Evolutionary conservation across 2,329 filamentous ascomycete genomes (phyloP).

Genomic region (Ceratocystiopsis minuta): DNA sequence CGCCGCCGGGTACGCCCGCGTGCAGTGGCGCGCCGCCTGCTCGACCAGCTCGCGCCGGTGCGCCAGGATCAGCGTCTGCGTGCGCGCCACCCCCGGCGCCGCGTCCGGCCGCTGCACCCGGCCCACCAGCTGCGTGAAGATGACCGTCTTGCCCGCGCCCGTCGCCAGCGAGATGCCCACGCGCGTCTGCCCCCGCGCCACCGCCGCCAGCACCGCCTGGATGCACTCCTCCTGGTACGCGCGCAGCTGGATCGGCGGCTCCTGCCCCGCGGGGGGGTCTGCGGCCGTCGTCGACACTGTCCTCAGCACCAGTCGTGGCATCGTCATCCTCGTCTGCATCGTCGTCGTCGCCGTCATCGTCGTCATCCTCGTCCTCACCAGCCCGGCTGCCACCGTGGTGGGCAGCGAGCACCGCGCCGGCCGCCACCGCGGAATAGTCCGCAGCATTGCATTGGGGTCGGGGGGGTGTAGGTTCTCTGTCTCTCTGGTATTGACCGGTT

Average conservation of each 20-base stretch:
- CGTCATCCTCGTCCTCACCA: too few species aligned
- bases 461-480: too few species aligned
- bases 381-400: too few species aligned
- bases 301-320: conserved; percentile 1
- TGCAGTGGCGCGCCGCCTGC: conserved; percentile 78
- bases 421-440: too few species aligned
- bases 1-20: conserved; percentile 60
- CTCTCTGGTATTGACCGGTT: too few species aligned
- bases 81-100: conserved; percentile 34
- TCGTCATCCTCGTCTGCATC: not conserved
- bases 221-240: conserved; percentile 89
- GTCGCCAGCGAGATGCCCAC: conserved; percentile 76
- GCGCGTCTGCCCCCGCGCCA: conserved; percentile 55
- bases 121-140: conserved; percentile 89
- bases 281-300: too few species aligned
- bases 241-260: conserved; percentile 39
- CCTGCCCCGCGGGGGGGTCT: too few species aligned
- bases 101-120: too few species aligned
- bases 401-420: too few species aligned
- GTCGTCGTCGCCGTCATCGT: not conserved
- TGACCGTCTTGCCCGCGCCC: conserved; percentile 80
- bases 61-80: conserved; percentile 75
- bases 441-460: too few species aligned
- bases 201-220: conserved; percentile 52
- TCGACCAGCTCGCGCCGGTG: conserved; percentile 88